Conservation (phyloP, 2,329 filamentous ascomycete species). For the Beauveria medogensis region DNA sequence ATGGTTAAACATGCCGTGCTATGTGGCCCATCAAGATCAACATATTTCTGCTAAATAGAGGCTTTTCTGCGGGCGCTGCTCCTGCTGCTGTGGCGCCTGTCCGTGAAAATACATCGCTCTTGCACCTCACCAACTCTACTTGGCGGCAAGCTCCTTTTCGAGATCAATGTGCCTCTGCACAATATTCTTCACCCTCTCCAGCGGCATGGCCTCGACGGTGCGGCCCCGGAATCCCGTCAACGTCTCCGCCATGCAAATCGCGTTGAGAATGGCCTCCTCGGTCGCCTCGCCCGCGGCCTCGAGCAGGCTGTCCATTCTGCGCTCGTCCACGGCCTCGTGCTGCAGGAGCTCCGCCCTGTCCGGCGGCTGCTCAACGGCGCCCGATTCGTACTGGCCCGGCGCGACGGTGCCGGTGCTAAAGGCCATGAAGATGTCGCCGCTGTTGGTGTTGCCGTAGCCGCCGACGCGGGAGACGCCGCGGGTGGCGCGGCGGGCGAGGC, state of each 20-base stretch:
- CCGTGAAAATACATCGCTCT: not conserved
- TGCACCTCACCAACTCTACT: too few relatives aligned
- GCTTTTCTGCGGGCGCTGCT: too few relatives aligned
- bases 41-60: too few relatives aligned
- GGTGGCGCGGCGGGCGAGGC: constrained; percentile 48
- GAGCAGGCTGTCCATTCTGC: constrained; percentile 50
- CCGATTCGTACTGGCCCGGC: constrained; percentile 19
- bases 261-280: constrained; percentile 55
- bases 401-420: constrained; percentile 49
- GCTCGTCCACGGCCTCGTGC: constrained; percentile 43
- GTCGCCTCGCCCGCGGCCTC: constrained; percentile 50
- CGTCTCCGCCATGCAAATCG: constrained; percentile 48
- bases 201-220: constrained; percentile 37
- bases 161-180: constrained; percentile 26
- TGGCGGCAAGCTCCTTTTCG: constrained; percentile 20
- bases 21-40: too few relatives aligned
- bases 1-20: too few relatives aligned
- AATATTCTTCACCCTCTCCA: constrained; percentile 35
- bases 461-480: constrained; percentile 50
- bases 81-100: too few relatives aligned
- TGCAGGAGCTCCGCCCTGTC: constrained; percentile 26
- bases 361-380: constrained; percentile 22
- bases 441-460: constrained; percentile 47
- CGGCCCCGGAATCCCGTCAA: constrained; percentile 41
- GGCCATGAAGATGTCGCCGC: constrained; percentile 55